These are phyloP conservation scores for Volvox africanus DNA, from an alignment of 139 green algal genomes.

Conservation along the genomic window DNA sequence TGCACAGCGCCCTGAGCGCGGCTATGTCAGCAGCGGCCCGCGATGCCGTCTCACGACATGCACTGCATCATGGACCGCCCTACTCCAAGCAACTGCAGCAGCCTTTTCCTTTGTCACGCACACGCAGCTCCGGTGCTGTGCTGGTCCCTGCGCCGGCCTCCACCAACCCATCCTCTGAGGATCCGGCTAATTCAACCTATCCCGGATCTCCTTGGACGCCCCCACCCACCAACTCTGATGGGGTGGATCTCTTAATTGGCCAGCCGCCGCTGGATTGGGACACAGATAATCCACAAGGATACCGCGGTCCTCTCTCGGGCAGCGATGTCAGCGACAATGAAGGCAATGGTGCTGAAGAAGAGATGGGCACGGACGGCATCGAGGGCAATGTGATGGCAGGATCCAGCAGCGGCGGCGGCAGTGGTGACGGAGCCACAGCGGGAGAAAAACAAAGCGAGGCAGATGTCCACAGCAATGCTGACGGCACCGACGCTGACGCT, in stretches of 20 bases:
- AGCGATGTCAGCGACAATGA: too few relatives aligned
- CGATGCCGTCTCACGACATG: neutral
- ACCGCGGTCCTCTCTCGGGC: neutral
- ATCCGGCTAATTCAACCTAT: neutral
- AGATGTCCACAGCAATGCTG: neutral
- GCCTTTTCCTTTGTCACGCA: neutral
- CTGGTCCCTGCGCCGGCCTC: neutral
- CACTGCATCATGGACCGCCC: neutral
- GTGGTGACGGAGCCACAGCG: neutral
- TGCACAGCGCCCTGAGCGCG: neutral
- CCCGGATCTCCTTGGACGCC: neutral
- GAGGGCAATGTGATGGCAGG: too few relatives aligned
- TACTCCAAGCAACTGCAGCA: constrained; percentile 16
- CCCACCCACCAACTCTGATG: neutral
- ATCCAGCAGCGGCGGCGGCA: too few relatives aligned
- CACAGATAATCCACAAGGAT: neutral
- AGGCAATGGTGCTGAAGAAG: too few relatives aligned
- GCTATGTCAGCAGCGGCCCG: neutral
- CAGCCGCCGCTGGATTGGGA: neutral
- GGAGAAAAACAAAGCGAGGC: neutral
- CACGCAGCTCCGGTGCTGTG: neutral
- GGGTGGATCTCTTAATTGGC: neutral
- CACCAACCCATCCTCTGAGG: neutral
- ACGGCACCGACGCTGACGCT: neutral
- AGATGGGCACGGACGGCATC: too few relatives aligned